A percentile compares a stretch with the other conserved stretches of the same genome.
Conservation (phyloP, 306 rosid species). For the Crotalaria pallida region DNA sequence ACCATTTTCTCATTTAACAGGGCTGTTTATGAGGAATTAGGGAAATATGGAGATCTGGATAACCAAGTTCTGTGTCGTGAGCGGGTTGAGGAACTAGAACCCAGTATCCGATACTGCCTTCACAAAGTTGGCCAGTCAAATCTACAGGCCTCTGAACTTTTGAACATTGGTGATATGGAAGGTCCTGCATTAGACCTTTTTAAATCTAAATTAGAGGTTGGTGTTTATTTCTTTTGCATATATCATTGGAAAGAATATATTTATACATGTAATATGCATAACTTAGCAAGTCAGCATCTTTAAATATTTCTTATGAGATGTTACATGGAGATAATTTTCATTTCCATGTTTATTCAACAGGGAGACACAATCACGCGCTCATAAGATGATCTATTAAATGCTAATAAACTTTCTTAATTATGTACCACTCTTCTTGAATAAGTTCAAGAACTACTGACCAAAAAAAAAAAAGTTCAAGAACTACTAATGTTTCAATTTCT, state of each 20-base stretch:
- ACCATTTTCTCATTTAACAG: constrained; percentile 31
- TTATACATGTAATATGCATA: constrained; percentile 2
- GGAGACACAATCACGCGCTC: not conserved
- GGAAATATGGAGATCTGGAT: constrained; percentile 92
- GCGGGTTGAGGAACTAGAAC: constrained; percentile 97
- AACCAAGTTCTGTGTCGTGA: constrained; percentile 93
- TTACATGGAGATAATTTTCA: constrained; percentile 2
- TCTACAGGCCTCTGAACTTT: constrained; percentile 88
- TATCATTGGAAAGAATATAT: not conserved
- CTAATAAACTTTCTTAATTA: not conserved
- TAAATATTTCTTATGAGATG: not conserved
- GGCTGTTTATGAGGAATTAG: constrained; percentile 95
- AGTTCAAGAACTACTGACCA: constrained; percentile 15
- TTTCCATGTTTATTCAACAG: constrained; percentile 10
- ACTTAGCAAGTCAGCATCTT: constrained; percentile 8
- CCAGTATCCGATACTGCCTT: constrained; percentile 88
- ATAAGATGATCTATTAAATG: not conserved
- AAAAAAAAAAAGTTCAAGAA: too few species aligned
- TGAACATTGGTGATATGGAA: constrained; percentile 94
- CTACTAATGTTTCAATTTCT: constrained; percentile 4
- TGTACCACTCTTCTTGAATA: not conserved
- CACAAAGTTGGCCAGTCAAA: constrained; percentile 91
- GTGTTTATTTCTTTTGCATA: constrained; percentile 21
- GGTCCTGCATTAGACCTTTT: constrained; percentile 99
- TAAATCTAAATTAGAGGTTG: constrained; percentile 89